Evolutionary conservation across 139 green algal genomes (phyloP), one percentile per base, ranked within the genome.

Genomic region (Tetradesmus obliquus): DNA sequence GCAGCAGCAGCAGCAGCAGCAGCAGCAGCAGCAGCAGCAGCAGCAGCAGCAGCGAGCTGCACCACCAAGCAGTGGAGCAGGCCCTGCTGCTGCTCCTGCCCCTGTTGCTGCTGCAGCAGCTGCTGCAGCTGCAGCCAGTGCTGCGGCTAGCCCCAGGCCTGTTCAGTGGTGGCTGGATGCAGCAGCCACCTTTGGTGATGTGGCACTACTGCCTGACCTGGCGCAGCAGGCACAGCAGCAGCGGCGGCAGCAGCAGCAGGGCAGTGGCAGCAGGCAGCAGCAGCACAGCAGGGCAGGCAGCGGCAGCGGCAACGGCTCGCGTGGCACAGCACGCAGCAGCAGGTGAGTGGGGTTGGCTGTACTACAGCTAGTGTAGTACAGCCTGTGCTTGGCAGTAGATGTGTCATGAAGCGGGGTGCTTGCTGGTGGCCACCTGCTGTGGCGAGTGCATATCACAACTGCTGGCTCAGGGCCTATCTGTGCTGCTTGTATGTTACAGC

Each of bases 1-100:
- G 53, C 51, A 22, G 10, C 55, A 87, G 82, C 82, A 87, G 82
- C 82, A 87, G 55, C 82, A 87, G 55, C 82, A 87, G 54, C 82
- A 87, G 54, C 82, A 72, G 3, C 82, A 87, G 82, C 4, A 45
- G 55, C 55, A 87, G 55, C 82, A 87, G 55, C 82, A 87, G 54
- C 82, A 87, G 54, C 82, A 72, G 3, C 82, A 87, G 82, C 4
- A 45, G 55, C 55, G 12, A 5, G 20, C 53, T 5, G 82, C 1
- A 5, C 19, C 24, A n/a, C 54, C 82, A 87, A 72, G 7, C 19
- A 72, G 19, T 13, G 24, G 6, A 54, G 55, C 55, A 53, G 55
- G 6, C 55, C 6, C 55, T 72, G 82, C 55, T 87, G 82, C 82
- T 87, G 82, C 81, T 66, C 1, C 81, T 86, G 9, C 32, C 0